These are phyloP conservation scores for Narthecium ossifragum DNA, from an alignment of 106 monocot species.

Conservation along the genomic window DNA sequence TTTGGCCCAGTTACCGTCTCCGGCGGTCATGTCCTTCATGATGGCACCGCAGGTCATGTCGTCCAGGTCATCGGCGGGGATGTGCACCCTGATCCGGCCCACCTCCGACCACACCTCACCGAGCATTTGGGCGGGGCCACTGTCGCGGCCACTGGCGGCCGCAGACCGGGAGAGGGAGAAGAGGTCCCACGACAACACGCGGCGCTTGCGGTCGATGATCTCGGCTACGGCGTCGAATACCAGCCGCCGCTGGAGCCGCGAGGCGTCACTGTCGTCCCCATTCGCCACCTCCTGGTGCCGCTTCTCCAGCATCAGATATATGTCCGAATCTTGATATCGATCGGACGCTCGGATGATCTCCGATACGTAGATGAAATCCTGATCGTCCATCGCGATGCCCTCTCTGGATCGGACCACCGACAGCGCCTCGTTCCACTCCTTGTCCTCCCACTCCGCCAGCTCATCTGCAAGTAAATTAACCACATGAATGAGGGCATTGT, in stretches of 20 bases:
- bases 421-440: conserved; percentile 6
- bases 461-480: conserved; percentile 23
- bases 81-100: conserved; percentile 14
- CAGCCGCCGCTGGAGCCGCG: conserved; percentile 40
- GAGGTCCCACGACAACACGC: conserved; percentile 43
- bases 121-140: not conserved
- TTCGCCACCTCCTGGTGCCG: conserved; percentile 1
- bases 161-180: conserved; percentile 12
- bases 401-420: conserved; percentile 17
- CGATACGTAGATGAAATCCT: conserved; percentile 56
- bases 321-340: conserved; percentile 5
- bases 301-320: conserved; percentile 33
- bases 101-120: conserved; percentile 66
- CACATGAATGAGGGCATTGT: too few species aligned
- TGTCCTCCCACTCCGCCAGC: conserved; percentile 26
- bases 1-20: conserved; percentile 35
- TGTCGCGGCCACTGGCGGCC: too few species aligned
- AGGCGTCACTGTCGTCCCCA: not conserved
- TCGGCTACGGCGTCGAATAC: conserved; percentile 67
- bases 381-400: conserved; percentile 15
- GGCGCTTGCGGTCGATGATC: conserved; percentile 32
- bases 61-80: conserved; percentile 39
- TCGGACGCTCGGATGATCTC: conserved; percentile 32
- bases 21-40: conserved; percentile 39
- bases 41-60: conserved; percentile 39